phyloP scores from a whole-genome alignment of 2,329 filamentous ascomycete species.

The Cordyceps cateniannulata region DNA sequence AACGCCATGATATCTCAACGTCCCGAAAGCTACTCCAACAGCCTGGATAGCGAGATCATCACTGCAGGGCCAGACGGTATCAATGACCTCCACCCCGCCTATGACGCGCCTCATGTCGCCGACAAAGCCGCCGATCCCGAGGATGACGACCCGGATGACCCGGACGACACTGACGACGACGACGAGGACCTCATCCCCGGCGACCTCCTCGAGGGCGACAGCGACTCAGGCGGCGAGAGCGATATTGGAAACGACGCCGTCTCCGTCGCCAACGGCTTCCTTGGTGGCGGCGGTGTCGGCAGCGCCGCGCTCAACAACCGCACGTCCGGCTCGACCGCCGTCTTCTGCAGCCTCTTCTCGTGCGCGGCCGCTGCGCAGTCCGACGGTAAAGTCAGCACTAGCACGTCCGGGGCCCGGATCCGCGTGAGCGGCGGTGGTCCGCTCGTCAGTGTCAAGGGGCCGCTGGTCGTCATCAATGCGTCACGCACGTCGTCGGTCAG shows the following conservation, averaged over 20 bases:
- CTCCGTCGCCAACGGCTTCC: conserved; percentile 2
- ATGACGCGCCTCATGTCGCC: neutral
- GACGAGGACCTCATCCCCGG: neutral
- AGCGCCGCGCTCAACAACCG: conserved; percentile 2
- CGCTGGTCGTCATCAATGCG: neutral
- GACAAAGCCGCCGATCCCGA: neutral
- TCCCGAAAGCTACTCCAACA: neutral
- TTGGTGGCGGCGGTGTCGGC: neutral
- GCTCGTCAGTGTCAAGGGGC: neutral
- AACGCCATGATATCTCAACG: neutral
- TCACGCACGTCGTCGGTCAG: neutral
- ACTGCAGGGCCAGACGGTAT: too few relatives aligned
- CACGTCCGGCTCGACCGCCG: neutral
- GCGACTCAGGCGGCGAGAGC: conserved; percentile 1
- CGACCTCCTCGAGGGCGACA: neutral
- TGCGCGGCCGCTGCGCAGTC: conserved; percentile 1
- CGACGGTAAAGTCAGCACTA: conserved; percentile 1
- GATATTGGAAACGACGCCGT: neutral
- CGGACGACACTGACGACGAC: neutral
- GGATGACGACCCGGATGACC: neutral
- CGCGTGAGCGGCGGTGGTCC: neutral
- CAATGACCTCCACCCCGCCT: too few relatives aligned
- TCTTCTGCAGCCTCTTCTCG: conserved; percentile 1
- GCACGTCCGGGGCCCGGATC: neutral
- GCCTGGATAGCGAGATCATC: too few relatives aligned